A percentile compares a stretch with the other conserved stretches of the same genome.
Conservation (phyloP, 1,139 yeast genomes). For the Blastobotrys malaysiensis region DNA sequence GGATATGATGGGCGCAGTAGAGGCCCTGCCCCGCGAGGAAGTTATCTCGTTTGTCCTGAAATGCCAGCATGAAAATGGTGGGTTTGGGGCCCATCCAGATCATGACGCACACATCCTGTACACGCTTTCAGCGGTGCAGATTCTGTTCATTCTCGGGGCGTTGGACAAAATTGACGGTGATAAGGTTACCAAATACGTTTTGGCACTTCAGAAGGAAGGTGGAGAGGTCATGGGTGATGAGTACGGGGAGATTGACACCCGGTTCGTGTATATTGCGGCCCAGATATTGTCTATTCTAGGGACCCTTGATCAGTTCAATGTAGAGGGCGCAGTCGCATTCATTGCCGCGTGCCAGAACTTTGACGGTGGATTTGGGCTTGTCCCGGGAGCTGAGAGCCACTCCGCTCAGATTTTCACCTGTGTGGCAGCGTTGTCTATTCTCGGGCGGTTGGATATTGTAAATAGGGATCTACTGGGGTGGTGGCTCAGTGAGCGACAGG, state of each 20-base stretch:
- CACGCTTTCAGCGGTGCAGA: slow-evolving; percentile 82
- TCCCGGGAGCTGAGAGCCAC: slow-evolving; percentile 94
- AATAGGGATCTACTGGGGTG: slow-evolving; percentile 52
- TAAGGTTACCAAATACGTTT: slow-evolving; percentile 44
- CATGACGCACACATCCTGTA: slow-evolving; percentile 90
- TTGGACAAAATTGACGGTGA: slow-evolving; percentile 40
- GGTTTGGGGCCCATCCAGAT: slow-evolving; percentile 83
- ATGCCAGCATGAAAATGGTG: slow-evolving; percentile 63
- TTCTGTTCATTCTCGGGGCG: slow-evolving; percentile 61
- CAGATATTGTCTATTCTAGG: slow-evolving; percentile 68
- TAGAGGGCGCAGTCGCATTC: slow-evolving; percentile 60
- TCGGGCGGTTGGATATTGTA: slow-evolving; percentile 51
- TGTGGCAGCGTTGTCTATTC: slow-evolving; percentile 70
- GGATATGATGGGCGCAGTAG: slow-evolving; percentile 50
- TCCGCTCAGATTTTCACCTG: slow-evolving; percentile 91
- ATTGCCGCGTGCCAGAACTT: slow-evolving; percentile 72
- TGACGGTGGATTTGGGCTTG: slow-evolving; percentile 93
- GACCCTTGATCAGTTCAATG: slow-evolving; percentile 52
- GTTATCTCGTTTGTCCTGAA: slow-evolving; percentile 61
- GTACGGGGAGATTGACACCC: slow-evolving; percentile 88
- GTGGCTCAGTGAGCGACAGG: slow-evolving; percentile 92
- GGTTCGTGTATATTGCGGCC: slow-evolving; percentile 81
- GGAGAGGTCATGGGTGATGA: slow-evolving; percentile 88
- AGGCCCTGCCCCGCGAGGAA: slow-evolving; percentile 54
- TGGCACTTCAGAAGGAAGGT: slow-evolving; percentile 58